These are phyloP conservation scores for Fusarium albidum DNA, from an alignment of 2,329 filamentous ascomycete genomes.

Conservation along the genomic window DNA sequence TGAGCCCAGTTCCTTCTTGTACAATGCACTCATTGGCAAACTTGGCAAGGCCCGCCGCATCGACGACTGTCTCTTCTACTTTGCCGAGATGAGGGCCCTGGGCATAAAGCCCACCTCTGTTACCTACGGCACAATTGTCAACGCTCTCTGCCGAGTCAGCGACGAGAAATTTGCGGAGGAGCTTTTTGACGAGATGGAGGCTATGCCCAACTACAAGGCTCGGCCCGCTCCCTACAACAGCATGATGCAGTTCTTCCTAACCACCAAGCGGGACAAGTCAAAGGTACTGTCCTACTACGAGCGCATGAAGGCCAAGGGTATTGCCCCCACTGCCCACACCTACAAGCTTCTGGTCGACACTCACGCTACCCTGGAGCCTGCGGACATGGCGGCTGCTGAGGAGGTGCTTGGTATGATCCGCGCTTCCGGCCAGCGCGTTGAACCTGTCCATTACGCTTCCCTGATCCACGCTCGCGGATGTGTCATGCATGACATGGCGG, in stretches of 20 bases:
- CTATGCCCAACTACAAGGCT: conserved; percentile 98
- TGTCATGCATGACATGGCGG: conserved; percentile 88
- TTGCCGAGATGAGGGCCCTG: conserved; percentile 93
- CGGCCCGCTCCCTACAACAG: conserved; percentile 98
- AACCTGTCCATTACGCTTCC: conserved; percentile 94
- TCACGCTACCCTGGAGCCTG: conserved; percentile 90
- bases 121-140: conserved; percentile 98
- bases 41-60: conserved; percentile 97
- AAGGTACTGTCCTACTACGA: conserved; percentile 97
- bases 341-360: conserved; percentile 98
- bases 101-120: conserved; percentile 96
- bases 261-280: conserved; percentile 92
- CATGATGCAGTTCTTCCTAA: conserved; percentile 99
- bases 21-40: conserved; percentile 98
- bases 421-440: conserved; percentile 75
- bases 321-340: conserved; percentile 92
- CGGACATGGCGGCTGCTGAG: conserved; percentile 88
- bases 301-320: conserved; percentile 87
- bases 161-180: conserved; percentile 98
- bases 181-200: conserved; percentile 99
- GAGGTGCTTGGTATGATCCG: conserved; percentile 82
- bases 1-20: conserved; percentile 94
- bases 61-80: conserved; percentile 97
- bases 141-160: conserved; percentile 94
- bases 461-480: conserved; percentile 96